Evolutionary conservation across 2,329 filamentous ascomycete species (phyloP).

Genomic region (Aphanocladium album): DNA sequence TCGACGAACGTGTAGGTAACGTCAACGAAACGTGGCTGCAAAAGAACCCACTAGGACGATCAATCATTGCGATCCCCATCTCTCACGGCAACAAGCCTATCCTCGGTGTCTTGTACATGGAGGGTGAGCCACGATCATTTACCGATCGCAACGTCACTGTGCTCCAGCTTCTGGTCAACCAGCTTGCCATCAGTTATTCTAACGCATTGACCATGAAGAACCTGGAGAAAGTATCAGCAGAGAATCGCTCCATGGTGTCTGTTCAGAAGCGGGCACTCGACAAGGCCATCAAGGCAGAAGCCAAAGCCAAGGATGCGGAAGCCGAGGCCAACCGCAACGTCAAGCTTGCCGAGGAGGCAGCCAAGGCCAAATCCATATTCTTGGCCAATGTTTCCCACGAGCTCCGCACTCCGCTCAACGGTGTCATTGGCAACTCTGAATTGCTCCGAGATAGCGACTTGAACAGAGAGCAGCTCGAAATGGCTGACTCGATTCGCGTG

Average conservation of each 20-base stretch:
- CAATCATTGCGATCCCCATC: conserved; percentile 77
- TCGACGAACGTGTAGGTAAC: conserved; percentile 73
- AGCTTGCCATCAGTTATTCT: conserved; percentile 68
- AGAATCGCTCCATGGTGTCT: conserved; percentile 72
- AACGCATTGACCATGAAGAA: conserved; percentile 64
- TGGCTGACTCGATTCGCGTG: conserved; percentile 80
- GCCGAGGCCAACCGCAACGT: conserved; percentile 73
- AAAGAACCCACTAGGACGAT: conserved; percentile 63
- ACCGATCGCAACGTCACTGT: conserved; percentile 68
- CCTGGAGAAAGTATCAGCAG: conserved; percentile 70
- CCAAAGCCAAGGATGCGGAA: conserved; percentile 71
- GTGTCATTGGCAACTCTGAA: conserved; percentile 85
- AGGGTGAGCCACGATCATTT: conserved; percentile 69
- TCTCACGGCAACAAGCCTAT: conserved; percentile 65
- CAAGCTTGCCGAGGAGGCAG: conserved; percentile 76
- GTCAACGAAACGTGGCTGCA: conserved; percentile 65
- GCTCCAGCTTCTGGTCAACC: conserved; percentile 67
- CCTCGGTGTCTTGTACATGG: conserved; percentile 70
- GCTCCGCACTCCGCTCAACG: conserved; percentile 75
- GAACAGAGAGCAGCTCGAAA: conserved; percentile 73
- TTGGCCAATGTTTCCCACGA: conserved; percentile 77
- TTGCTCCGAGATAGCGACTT: conserved; percentile 71
- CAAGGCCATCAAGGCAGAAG: conserved; percentile 67
- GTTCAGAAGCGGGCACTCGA: conserved; percentile 69
- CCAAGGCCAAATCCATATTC: conserved; percentile 79